phyloP scores from a whole-genome alignment of 2,329 filamentous ascomycete genomes.

The Knufia fluminis region DNA sequence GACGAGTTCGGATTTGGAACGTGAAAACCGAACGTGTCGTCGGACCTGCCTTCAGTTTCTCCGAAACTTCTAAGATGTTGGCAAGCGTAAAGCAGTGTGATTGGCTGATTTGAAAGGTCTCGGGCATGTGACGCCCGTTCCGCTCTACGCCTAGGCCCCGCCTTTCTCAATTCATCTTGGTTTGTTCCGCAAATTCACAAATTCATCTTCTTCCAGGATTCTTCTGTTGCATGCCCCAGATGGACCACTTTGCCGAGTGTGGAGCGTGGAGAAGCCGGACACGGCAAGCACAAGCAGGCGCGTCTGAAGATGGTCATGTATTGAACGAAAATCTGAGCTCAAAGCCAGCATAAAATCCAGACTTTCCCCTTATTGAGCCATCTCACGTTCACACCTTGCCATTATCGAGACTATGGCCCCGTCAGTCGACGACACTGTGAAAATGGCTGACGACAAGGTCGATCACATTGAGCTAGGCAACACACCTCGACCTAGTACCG shows the following conservation, averaged over 20 bases:
- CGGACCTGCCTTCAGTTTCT: background rate
- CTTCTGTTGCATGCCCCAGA: slow-evolving; percentile 1
- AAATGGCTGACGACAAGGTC: slow-evolving; percentile 7
- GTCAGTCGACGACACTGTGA: background rate
- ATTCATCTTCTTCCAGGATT: background rate
- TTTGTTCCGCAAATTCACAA: background rate
- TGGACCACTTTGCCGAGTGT: background rate
- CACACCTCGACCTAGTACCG: slow-evolving; percentile 6
- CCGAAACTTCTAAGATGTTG: background rate
- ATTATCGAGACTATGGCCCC: background rate
- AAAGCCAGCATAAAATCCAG: background rate
- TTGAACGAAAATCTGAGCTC: background rate
- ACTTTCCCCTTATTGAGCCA: background rate
- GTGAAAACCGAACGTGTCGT: background rate
- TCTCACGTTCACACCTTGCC: background rate
- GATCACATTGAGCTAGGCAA: slow-evolving; percentile 6
- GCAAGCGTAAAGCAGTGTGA: background rate
- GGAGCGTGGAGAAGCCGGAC: background rate
- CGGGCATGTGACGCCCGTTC: background rate
- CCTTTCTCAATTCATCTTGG: background rate
- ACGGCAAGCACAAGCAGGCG: background rate
- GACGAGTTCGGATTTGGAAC: background rate
- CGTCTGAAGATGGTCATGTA: background rate
- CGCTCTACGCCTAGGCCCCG: background rate
- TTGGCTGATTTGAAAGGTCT: background rate